phyloP scores from a whole-genome alignment of 208 protist species.

The Strigomonas galati region DNA sequence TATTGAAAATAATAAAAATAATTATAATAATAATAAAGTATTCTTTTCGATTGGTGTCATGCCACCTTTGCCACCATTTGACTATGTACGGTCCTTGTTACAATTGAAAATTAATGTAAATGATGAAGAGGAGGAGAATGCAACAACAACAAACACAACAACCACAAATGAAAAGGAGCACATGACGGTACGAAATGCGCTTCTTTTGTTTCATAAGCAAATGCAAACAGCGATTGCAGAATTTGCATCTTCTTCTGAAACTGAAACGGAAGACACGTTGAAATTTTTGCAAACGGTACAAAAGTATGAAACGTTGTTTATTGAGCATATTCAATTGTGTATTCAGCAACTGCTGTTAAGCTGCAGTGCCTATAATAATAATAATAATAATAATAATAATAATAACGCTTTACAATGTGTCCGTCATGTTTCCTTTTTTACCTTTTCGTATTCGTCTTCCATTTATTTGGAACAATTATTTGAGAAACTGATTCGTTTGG shows the following conservation, averaged over 20 bases:
- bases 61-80: not conserved
- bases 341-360: no score
- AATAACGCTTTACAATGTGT: conserved; percentile 13
- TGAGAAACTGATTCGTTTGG: conserved; percentile 1
- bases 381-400: conserved; percentile 14
- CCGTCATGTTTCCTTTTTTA: conserved; percentile 4
- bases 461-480: conserved; percentile 13
- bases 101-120: conserved; percentile 8
- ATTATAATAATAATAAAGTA: conserved; percentile 2
- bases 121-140: conserved; percentile 1
- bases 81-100: not conserved
- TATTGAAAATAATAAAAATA: conserved; percentile 10
- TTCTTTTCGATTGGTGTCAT: not conserved
- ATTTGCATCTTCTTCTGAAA: no score
- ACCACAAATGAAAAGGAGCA: conserved; percentile 4
- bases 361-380: no score
- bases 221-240: no score
- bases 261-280: no score
- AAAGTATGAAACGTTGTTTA: no score
- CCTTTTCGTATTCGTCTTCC: conserved; percentile 14
- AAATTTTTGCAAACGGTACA: no score
- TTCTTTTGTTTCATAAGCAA: conserved; percentile 21
- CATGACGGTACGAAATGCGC: not conserved
- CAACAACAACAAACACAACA: not conserved
- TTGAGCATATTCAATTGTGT: no score